phyloP scores from a whole-genome alignment of 2,329 filamentous ascomycete species.

The Colletotrichum incanum region DNA sequence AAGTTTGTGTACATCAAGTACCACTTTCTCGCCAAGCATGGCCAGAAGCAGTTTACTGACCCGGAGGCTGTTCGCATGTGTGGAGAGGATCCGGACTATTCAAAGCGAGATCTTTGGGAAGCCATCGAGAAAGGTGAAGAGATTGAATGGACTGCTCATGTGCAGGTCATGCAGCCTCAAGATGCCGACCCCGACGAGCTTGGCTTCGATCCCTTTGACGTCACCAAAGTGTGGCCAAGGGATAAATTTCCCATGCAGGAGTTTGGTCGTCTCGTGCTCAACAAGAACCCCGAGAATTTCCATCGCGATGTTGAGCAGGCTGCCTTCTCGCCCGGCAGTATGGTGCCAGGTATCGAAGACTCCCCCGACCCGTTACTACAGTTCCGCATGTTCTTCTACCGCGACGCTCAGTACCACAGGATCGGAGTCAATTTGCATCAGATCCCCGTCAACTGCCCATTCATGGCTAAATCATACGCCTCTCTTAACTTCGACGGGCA shows the following conservation, averaged over 20 bases:
- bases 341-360: constrained; percentile 67
- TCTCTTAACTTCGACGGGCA: constrained; percentile 65
- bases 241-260: constrained; percentile 64
- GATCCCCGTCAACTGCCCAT: constrained; percentile 58
- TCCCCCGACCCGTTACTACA: constrained; percentile 64
- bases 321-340: constrained; percentile 66
- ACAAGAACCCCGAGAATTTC: constrained; percentile 69
- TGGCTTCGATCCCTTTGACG: constrained; percentile 68
- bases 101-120: constrained; percentile 69
- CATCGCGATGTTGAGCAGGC: constrained; percentile 66
- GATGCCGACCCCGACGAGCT: constrained; percentile 66
- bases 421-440: constrained; percentile 68
- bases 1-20: constrained; percentile 68
- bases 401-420: constrained; percentile 66
- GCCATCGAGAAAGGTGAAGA: constrained; percentile 67
- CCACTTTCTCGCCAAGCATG: constrained; percentile 63
- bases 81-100: constrained; percentile 66
- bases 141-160: constrained; percentile 69
- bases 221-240: constrained; percentile 68
- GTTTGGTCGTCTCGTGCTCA: constrained; percentile 65
- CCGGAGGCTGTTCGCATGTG: constrained; percentile 60
- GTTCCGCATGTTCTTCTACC: constrained; percentile 65
- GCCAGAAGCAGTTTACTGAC: constrained; percentile 63
- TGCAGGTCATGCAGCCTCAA: constrained; percentile 70
- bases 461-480: constrained; percentile 61